Evolutionary conservation across 352 stramenopile genomes (phyloP), one percentile per base, ranked within the genome.

Genomic region (Phytophthora hibernalis): DNA sequence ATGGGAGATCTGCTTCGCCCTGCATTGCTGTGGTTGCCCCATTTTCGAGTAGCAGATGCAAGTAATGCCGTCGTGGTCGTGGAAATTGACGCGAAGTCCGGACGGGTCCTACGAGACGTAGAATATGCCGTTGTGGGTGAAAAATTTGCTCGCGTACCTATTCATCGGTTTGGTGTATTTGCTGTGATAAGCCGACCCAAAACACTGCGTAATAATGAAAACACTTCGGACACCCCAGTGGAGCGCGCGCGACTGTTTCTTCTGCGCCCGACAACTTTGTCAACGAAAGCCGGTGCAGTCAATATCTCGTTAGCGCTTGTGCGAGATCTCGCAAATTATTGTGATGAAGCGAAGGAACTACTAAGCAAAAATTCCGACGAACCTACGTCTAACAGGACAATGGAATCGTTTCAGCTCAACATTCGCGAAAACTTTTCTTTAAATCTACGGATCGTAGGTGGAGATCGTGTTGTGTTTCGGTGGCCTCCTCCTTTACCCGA

Each of bases 11-110:
- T 84, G 35, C 43, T 72, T 16, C 68, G 64, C n/a, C 74, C 67
- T 7, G 60, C 61, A 31, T 47, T 76, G 20, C 43, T 82, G 13
- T 79, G 59, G 62, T 33, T 82, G 18, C 68, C 74, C 0, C 76
- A 81, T 42, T 75, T 26, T 40, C 30, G 72, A 1, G 62, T 50
- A 22, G 11, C 28, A 3, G 26, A 44, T 22, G 12, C 42, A 15
- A 67, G 49, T 11, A 60, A 63, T 21, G 50, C 20, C 3, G 60
- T 52, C 5, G 50, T 71, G 1, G 57, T 80, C 2, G 74, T 85
- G 38, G 48, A 70, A 20, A 44, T 82, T 31, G 58, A 80, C 20
- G 12, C n/a, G 2, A 54, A 51, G 15, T 76, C 65, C 43, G 66
- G 76, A 21, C 57, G 48, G 20, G 40, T 74, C 47, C 26, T 74